These are phyloP conservation scores for Colletotrichum liaoningense DNA, from an alignment of 2,329 filamentous ascomycete species.

Conservation along the genomic window DNA sequence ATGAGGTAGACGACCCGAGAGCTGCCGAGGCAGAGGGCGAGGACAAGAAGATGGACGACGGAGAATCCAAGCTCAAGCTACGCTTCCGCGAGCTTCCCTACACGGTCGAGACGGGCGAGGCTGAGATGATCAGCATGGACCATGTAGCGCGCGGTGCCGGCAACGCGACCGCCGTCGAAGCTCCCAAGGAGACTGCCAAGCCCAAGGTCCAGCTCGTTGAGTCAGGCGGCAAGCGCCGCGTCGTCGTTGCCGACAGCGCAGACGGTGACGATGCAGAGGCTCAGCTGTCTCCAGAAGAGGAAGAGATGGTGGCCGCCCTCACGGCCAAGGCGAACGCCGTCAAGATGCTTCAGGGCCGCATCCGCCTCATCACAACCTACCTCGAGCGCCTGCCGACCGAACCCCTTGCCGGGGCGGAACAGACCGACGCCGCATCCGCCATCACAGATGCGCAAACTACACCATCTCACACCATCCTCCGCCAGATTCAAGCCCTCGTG, in stretches of 20 bases:
- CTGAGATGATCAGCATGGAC: constrained; percentile 97
- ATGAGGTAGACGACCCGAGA: constrained; percentile 73
- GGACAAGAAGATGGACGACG: constrained; percentile 79
- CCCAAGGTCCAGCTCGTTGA: constrained; percentile 56
- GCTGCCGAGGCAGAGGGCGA: constrained; percentile 62
- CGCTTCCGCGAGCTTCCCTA: constrained; percentile 88
- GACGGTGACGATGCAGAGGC: constrained; percentile 45
- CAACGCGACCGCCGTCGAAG: constrained; percentile 74
- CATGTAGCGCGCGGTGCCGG: constrained; percentile 88
- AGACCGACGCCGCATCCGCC: constrained; percentile 43
- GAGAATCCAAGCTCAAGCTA: constrained; percentile 66
- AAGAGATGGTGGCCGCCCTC: constrained; percentile 73
- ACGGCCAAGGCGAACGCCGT: constrained; percentile 93
- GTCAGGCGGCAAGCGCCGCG: constrained; percentile 59
- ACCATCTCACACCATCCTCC: constrained; percentile 79
- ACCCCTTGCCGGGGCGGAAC: constrained; percentile 62
- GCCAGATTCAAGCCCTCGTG: constrained; percentile 88
- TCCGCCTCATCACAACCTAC: constrained; percentile 80
- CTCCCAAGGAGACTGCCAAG: constrained; percentile 51
- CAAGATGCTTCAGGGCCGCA: constrained; percentile 87
- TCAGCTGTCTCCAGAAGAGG: constrained; percentile 66
- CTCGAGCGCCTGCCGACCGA: constrained; percentile 78
- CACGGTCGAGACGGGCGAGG: constrained; percentile 91
- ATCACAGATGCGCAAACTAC: constrained; percentile 48
- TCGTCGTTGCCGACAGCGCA: constrained; percentile 45